Evolutionary conservation across 306 rosid species (phyloP).

Genomic region (Cucurbita maxima): DNA sequence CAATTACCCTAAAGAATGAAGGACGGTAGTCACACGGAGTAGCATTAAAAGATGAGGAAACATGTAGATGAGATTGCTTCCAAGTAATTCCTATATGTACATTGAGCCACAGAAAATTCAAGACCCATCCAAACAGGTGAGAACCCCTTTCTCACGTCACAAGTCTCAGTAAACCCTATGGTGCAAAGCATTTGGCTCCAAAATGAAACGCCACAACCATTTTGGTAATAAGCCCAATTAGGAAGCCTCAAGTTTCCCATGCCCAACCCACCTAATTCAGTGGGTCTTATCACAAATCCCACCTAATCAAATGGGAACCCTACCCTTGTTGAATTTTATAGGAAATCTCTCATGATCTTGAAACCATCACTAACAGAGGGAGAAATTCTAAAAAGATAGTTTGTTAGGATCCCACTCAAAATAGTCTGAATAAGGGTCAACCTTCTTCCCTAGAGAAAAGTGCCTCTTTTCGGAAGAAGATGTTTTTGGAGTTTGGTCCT

Average conservation of each 20-base stretch:
- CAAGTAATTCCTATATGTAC: not conserved
- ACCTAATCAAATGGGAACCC: not conserved
- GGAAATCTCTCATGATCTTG: not conserved
- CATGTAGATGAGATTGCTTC: not conserved
- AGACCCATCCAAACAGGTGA: not conserved
- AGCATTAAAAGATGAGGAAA: not conserved
- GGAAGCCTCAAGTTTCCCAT: not conserved
- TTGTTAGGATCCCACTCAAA: not conserved
- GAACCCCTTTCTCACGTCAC: not conserved
- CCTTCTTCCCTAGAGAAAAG: not conserved
- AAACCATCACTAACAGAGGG: not conserved
- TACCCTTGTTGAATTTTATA: too few relatives aligned
- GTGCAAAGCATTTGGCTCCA: not conserved
- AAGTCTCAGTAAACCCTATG: not conserved
- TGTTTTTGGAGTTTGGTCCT: not conserved
- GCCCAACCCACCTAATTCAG: not conserved
- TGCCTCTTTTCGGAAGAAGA: not conserved
- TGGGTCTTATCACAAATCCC: not conserved
- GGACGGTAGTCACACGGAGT: not conserved
- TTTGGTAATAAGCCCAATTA: not conserved
- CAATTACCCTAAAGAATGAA: not conserved
- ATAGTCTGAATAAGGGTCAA: not conserved
- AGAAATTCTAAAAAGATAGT: not conserved
- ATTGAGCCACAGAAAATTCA: not conserved
- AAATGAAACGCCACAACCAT: not conserved